Evolutionary conservation across 169 alveolate genomes (phyloP).

Genomic region (Plasmodium berghei): DNA sequence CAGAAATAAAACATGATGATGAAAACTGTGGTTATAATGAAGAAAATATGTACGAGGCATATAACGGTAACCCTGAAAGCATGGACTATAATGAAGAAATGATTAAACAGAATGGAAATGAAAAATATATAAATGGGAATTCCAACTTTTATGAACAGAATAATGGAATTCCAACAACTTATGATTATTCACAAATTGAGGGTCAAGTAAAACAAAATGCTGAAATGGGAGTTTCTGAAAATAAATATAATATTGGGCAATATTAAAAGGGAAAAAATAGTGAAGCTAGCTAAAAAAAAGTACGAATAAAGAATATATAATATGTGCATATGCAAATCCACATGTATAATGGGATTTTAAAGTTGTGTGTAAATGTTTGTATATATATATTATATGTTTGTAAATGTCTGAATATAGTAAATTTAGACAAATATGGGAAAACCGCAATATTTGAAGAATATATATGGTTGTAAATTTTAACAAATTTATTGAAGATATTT

Average conservation of each 20-base stretch:
- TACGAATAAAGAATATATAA: not conserved
- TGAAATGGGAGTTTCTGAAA: constrained; percentile 81
- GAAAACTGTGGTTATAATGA: constrained; percentile 67
- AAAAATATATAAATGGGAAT: constrained; percentile 55
- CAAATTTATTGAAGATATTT: not conserved
- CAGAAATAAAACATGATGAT: constrained; percentile 72
- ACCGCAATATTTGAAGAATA: not conserved
- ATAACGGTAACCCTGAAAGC: constrained; percentile 55
- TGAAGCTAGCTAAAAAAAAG: not conserved
- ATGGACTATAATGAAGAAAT: constrained; percentile 64
- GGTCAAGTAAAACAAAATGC: constrained; percentile 79
- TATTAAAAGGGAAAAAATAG: constrained; percentile 4
- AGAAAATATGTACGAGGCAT: constrained; percentile 54
- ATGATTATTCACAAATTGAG: constrained; percentile 83
- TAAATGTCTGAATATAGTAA: not conserved
- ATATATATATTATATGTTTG: constrained; percentile 6
- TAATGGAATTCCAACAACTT: constrained; percentile 79
- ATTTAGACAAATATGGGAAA: not conserved
- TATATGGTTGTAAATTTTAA: not conserved
- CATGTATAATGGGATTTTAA: not conserved
- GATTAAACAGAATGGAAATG: constrained; percentile 49
- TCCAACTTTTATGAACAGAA: constrained; percentile 46
- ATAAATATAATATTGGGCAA: constrained; percentile 32
- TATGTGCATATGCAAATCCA: not conserved
- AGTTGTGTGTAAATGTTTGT: not conserved